These are phyloP conservation scores for Penicillium sp. DNA, from an alignment of 2,329 filamentous ascomycete genomes.

Conservation along the genomic window DNA sequence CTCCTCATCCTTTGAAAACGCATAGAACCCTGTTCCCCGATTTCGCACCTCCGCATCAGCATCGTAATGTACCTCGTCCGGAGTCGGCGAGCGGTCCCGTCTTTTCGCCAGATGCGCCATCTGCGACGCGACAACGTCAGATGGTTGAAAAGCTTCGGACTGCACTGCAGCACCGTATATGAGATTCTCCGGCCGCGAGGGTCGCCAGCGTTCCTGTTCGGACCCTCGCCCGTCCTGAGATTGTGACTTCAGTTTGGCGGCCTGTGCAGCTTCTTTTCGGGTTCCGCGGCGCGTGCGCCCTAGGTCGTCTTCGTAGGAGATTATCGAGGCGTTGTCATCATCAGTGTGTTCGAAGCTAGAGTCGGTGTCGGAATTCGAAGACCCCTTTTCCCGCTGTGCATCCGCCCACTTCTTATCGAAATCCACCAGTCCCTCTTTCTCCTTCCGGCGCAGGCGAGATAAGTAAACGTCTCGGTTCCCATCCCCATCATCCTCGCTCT, in stretches of 20 bases:
- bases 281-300: constrained; percentile 80
- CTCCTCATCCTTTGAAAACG: constrained; percentile 79
- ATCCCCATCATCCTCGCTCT: constrained; percentile 39
- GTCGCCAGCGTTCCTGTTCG: constrained; percentile 40
- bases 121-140: constrained; percentile 63
- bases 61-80: constrained; percentile 82
- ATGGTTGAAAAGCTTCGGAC: constrained; percentile 78
- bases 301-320: constrained; percentile 92
- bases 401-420: constrained; percentile 97
- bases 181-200: constrained; percentile 66
- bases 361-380: constrained; percentile 32
- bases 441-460: constrained; percentile 65
- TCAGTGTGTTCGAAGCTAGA: constrained; percentile 44
- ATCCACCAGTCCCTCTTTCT: constrained; percentile 70
- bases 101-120: constrained; percentile 81
- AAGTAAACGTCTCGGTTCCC: constrained; percentile 43
- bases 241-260: constrained; percentile 59
- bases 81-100: constrained; percentile 78
- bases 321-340: constrained; percentile 62
- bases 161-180: constrained; percentile 90
- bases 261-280: constrained; percentile 67
- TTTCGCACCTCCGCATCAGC: constrained; percentile 80
- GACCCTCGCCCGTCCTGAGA: constrained; percentile 23
- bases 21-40: constrained; percentile 90
- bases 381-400: constrained; percentile 51